A percentile compares a stretch with the other conserved stretches of the same genome.
Conservation (phyloP, 768 basidiomycete genomes). For the Pisolithus sp. region DNA sequence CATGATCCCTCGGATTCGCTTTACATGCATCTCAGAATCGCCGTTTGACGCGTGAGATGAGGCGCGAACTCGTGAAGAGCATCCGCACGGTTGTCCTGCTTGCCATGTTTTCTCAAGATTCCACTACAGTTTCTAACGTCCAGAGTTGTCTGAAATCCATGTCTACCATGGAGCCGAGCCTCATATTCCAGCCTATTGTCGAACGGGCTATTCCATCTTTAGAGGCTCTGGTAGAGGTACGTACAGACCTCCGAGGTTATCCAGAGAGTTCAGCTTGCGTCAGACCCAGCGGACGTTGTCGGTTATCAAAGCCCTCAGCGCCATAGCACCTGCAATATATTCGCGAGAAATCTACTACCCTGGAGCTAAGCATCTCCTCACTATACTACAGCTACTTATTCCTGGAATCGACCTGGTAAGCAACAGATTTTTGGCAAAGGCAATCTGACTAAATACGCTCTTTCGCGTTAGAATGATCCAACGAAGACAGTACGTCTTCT, state of each 20-base stretch:
- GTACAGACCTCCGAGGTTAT: background rate
- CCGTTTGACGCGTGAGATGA: slow-evolving; percentile 75
- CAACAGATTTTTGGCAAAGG: background rate
- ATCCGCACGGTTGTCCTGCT: slow-evolving; percentile 84
- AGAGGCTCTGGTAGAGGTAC: slow-evolving; percentile 78
- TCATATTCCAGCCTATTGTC: slow-evolving; percentile 87
- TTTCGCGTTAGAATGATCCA: slow-evolving; percentile 59
- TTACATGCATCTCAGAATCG: slow-evolving; percentile 1
- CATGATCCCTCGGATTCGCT: background rate
- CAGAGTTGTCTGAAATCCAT: slow-evolving; percentile 74
- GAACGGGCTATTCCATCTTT: slow-evolving; percentile 88
- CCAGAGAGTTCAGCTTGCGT: background rate
- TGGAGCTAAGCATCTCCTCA: slow-evolving; percentile 84
- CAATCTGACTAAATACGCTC: slow-evolving; percentile 1
- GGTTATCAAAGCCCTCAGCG: slow-evolving; percentile 77
- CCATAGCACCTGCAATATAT: slow-evolving; percentile 68
- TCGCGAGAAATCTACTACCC: slow-evolving; percentile 74
- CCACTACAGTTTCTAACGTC: slow-evolving; percentile 71
- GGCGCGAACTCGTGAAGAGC: slow-evolving; percentile 72
- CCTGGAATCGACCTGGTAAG: slow-evolving; percentile 87
- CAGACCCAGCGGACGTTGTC: slow-evolving; percentile 87
- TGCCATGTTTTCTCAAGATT: slow-evolving; percentile 87
- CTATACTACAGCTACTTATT: slow-evolving; percentile 80
- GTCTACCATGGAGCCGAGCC: slow-evolving; percentile 71
- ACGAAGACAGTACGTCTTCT: slow-evolving; percentile 70